Evolutionary conservation across 768 basidiomycete genomes (phyloP), one percentile per base, ranked within the genome.

Genomic region (Mycena belliarum): DNA sequence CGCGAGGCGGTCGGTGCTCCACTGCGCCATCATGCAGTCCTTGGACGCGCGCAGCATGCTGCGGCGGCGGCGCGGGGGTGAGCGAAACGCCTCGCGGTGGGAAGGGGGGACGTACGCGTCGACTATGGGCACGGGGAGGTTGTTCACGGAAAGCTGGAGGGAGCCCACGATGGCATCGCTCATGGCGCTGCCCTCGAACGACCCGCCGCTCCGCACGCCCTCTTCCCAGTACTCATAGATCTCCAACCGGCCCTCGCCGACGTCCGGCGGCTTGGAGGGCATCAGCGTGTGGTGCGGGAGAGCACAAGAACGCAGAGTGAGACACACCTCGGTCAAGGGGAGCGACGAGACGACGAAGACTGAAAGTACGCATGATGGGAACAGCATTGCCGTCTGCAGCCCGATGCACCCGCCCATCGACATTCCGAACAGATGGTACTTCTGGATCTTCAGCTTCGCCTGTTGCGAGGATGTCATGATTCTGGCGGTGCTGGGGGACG

Each of bases 381-480:
- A 62, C 10, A 49, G 26, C 3, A 66, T 56, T 4, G 53, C 60
- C 6, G 55, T 48, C 47, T 66, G 65, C 2, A 64, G 42, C 16
- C 52, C 60, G 20, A 64, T 60, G 42, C 54, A 59, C 10, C 57
- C 58, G 16, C 65, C 65, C 60, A 66, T 64, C 6, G 65, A 66
- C 35, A 61, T 33, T 6, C 65, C 65, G 38, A 66, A 54, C 14
- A 66, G 33, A 51, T 64, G 63, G 35, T 52, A 63, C 5, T 35
- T 23, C 1, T 63, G 63, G 9, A 64, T 58, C 23, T 57, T 46
- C 8, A 64, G 60, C 7, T 50, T 43, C 15, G 44, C 32, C 59
- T 63, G 48, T 1, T 2, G 42, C n/a, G 20, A 32, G n/a, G 8
- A 52, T 9, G 3, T 14, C 14, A 12, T 6, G 6, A 32, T 32